A percentile compares a stretch with the other conserved stretches of the same genome.
Evolutionary conservation across 169 alveolate genomes (phyloP).

Genomic region (Plasmodium billcollinsi): DNA sequence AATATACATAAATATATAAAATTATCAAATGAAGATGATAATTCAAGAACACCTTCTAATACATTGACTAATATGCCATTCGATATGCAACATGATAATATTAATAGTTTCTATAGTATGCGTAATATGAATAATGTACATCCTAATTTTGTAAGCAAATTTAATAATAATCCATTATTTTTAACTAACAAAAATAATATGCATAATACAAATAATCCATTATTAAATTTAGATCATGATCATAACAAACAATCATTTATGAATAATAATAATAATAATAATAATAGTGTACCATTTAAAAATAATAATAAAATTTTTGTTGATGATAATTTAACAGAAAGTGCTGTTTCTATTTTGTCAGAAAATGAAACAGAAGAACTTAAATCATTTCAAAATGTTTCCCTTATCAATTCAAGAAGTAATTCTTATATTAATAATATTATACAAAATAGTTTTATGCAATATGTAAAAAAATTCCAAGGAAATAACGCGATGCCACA

Average conservation of each 20-base stretch:
- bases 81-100: not conserved
- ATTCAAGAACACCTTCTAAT: slow-evolving; percentile 13
- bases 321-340: slow-evolving; percentile 63
- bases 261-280: not conserved
- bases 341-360: slow-evolving; percentile 27
- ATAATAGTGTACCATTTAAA: not conserved
- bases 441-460: slow-evolving; percentile 24
- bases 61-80: slow-evolving; percentile 8
- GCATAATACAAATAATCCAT: too few species aligned
- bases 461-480: slow-evolving; percentile 6
- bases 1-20: slow-evolving; percentile 17
- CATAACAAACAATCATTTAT: not conserved
- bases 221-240: slow-evolving; percentile 3
- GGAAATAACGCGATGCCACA: not conserved
- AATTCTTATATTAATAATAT: slow-evolving; percentile 33
- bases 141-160: not conserved
- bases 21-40: slow-evolving; percentile 16
- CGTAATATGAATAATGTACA: not conserved
- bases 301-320: slow-evolving; percentile 12
- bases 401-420: slow-evolving; percentile 29
- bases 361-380: slow-evolving; percentile 71
- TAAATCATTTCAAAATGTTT: slow-evolving; percentile 47
- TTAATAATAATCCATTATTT: slow-evolving; percentile 1
- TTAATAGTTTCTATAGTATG: not conserved
- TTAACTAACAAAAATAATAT: slow-evolving; percentile 18